Evolutionary conservation across 306 rosid species (phyloP), one percentile per base, ranked within the genome.

Genomic region (Hippophae gyantsensis): DNA sequence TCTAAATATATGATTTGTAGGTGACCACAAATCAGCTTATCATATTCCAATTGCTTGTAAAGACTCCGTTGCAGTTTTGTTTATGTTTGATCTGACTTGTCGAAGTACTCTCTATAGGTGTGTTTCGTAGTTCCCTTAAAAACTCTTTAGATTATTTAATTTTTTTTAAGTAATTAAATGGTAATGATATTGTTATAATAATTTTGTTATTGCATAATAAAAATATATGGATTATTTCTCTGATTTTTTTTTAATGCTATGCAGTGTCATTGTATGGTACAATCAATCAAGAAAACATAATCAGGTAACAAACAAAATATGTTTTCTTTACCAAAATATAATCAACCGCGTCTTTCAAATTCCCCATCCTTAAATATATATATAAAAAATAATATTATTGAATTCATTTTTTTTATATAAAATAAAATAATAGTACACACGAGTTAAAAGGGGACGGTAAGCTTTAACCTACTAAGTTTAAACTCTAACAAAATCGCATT

Each of bases 61-160:
- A 88, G 95, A 92, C 69, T 83, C 99, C 2, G 99, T 85, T 7
- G 99, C 99, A 10, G 79, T 92, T 79, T 78, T 92, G 69, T 80
- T 88, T 70, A 85, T 88, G 96, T 92, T 92, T 38, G 99, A 92
- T 77, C 96, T 92, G 43, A 88, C 96, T 3, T 88, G 96, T 68
- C 92, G 99, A 11, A 77, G 79, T 69, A 88, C 99, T 32, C 81
- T 92, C 3, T 83, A 86, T 51, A 83, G 82, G 99, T 87, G 18
- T 12, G 54, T 25, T 45, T 27, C 43, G 12, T 65, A 57, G 41
- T 61, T 2, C 9, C 8, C 23, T 2, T 7, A 7, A 4, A 38
- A 9, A 7, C 27, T 2, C 5, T 13, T 49, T 2, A 0, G 0
- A 6, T 27, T 27, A 2, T 27, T 27, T 18, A 18, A 18, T 18